Evolutionary conservation across 805 yeast genomes (phyloP), one percentile per base, ranked within the genome.

Genomic region (Candida multigemmis): DNA sequence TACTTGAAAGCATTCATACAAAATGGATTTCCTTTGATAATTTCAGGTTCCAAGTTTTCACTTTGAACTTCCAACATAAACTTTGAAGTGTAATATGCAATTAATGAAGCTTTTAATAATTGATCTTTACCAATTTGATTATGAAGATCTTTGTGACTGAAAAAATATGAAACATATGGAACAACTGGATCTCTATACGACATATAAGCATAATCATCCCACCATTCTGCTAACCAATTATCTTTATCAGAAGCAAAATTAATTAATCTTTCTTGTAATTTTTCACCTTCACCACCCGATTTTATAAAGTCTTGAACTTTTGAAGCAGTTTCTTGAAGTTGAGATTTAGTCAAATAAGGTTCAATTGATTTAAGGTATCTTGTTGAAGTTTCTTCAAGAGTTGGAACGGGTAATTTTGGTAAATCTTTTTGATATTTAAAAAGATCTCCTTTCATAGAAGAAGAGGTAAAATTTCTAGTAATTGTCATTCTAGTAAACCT

Each of bases 181-280:
- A 83, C 82, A n/a, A 89, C 82, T 0, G 97, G 94, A 53, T 85
- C 97, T 39, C 91, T 70, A 60, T 85, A 87, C 21, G 80, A 75
- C 63, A 89, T 64, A 56, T 89, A 89, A 12, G 96, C 94, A 40
- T 81, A 83, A 43, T 82, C 80, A 53, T 89, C 94, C 98, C 98
- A 89, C 68, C 79, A 85, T 34, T 73, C 78, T 24, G 81, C 71
- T 44, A 89, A 66, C 98, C 98, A 89, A 53, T 89, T 89, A 48
- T 85, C 77, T 35, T 73, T 71, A 27, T 55, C 67, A 16, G 56
- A 41, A 16, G 89, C 77, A 39, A 74, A 72, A 14, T 65, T 58
- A 19, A 53, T 46, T 28, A 89, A 66, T 34, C 87, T 68, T 31
- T 61, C 38, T 49, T 89, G 97, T 35, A 89, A 68, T 17, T 50